A percentile compares a stretch with the other conserved stretches of the same genome.
Conservation (phyloP, 805 yeast genomes). For the Cyberlindnera samutprakarnensis region DNA sequence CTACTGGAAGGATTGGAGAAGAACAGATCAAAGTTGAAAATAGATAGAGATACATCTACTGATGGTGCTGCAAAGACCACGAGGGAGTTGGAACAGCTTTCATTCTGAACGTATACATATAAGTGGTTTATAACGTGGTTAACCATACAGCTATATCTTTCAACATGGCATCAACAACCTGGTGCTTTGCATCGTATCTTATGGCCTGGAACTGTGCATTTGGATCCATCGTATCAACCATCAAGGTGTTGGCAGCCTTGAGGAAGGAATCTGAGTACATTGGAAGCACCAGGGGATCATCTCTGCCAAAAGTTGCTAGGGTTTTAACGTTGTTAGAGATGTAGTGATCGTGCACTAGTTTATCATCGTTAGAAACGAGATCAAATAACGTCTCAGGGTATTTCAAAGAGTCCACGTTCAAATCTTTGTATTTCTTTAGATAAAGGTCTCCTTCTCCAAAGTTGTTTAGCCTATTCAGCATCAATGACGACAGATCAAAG, state of each 20-base stretch:
- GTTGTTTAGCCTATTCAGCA: conserved; percentile 10
- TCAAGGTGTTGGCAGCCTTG: background rate
- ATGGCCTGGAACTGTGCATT: conserved; percentile 9
- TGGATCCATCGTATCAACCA: too few species aligned
- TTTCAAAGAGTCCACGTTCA: background rate
- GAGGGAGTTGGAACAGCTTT: conserved; percentile 54
- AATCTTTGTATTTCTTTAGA: background rate
- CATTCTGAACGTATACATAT: conserved; percentile 34
- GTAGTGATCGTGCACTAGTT: conserved; percentile 6
- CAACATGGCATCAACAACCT: conserved; percentile 14
- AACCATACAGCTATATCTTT: conserved; percentile 14
- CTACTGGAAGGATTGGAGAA: conserved; percentile 77
- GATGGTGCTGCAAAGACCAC: conserved; percentile 61
- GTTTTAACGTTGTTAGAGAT: conserved; percentile 7
- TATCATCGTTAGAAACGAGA: conserved; percentile 11
- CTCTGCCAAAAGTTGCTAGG: conserved; percentile 16
- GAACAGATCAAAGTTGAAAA: conserved; percentile 55
- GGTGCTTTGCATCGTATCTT: conserved; percentile 12
- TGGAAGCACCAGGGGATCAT: conserved; percentile 10
- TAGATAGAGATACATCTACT: conserved; percentile 44
- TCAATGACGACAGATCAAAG: conserved; percentile 15
- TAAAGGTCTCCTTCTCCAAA: conserved; percentile 1
- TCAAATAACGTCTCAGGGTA: conserved; percentile 9
- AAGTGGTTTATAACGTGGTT: conserved; percentile 3
- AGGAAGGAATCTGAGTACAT: conserved; percentile 12